Percentiles rank a stretch among this genome's conserved stretches.
Evolutionary conservation across 805 yeast species (phyloP).

Genomic region (Cyberlindnera mrakii): DNA sequence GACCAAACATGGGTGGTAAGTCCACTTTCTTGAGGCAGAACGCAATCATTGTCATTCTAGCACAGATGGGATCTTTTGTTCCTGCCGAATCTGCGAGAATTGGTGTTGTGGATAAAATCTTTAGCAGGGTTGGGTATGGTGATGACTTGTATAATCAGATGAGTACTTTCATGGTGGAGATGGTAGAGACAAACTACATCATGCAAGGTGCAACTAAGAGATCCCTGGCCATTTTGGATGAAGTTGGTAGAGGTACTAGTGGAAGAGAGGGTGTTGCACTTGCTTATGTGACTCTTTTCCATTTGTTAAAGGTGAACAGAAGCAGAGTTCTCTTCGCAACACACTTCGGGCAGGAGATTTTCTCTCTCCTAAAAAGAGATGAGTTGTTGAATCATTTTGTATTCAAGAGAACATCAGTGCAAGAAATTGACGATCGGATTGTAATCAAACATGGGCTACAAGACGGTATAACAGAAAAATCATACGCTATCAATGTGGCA

Average conservation of each 20-base stretch:
- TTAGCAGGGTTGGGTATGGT: constrained; percentile 95
- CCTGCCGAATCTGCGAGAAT: constrained; percentile 77
- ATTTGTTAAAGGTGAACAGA: constrained; percentile 60
- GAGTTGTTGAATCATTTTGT: constrained; percentile 70
- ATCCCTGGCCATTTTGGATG: constrained; percentile 88
- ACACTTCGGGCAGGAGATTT: constrained; percentile 85
- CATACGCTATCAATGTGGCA: constrained; percentile 96
- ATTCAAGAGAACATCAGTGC: constrained; percentile 51
- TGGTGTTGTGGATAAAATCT: constrained; percentile 81
- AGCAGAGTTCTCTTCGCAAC: constrained; percentile 91
- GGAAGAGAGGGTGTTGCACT: constrained; percentile 96
- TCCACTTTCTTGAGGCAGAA: constrained; percentile 87
- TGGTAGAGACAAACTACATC: constrained; percentile 89
- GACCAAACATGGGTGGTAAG: constrained; percentile 98
- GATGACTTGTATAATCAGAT: constrained; percentile 94
- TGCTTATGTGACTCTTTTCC: constrained; percentile 92
- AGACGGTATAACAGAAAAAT: constrained; percentile 86
- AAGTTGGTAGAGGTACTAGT: constrained; percentile 74
- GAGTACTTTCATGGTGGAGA: constrained; percentile 94
- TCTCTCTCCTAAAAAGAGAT: constrained; percentile 58
- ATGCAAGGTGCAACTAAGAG: constrained; percentile 70
- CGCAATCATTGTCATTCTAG: constrained; percentile 82
- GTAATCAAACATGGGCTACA: constrained; percentile 82
- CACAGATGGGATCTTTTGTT: constrained; percentile 83
- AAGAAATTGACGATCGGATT: constrained; percentile 44